phyloP scores from a whole-genome alignment of 2,329 filamentous ascomycete genomes.

The Xylogone sp. region DNA sequence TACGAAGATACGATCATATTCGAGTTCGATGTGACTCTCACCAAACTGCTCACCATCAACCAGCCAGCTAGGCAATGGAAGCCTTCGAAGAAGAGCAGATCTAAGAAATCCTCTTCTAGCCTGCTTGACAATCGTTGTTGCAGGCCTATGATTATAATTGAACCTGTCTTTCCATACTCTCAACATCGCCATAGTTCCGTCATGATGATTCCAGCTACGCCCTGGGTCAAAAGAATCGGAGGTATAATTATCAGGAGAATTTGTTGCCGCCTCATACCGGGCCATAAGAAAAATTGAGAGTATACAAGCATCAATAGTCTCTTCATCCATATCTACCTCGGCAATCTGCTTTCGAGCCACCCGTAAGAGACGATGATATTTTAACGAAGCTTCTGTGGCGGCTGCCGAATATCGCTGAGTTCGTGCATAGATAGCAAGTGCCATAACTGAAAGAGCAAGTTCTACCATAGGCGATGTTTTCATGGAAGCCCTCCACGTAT shows the following conservation, averaged over 20 bases:
- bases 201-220: slow-evolving; percentile 35
- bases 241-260: neutral
- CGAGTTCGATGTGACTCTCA: slow-evolving; percentile 25
- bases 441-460: slow-evolving; percentile 25
- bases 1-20: slow-evolving; percentile 25
- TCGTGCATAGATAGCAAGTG: slow-evolving; percentile 24
- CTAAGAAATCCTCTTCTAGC: slow-evolving; percentile 25
- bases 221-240: neutral
- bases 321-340: slow-evolving; percentile 1
- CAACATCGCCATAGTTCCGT: slow-evolving; percentile 26
- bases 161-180: slow-evolving; percentile 23
- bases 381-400: slow-evolving; percentile 19
- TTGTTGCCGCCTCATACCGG: slow-evolving; percentile 10
- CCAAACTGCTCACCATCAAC: slow-evolving; percentile 24
- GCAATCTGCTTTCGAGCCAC: slow-evolving; percentile 4
- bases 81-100: slow-evolving; percentile 19
- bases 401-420: slow-evolving; percentile 19
- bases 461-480: slow-evolving; percentile 18
- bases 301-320: slow-evolving; percentile 13
- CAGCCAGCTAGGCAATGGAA: slow-evolving; percentile 26
- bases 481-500: slow-evolving; percentile 7
- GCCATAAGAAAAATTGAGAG: slow-evolving; percentile 15
- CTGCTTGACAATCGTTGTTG: slow-evolving; percentile 23
- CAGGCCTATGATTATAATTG: neutral
- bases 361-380: slow-evolving; percentile 19